A percentile compares a stretch with the other conserved stretches of the same genome.
Conservation (phyloP, 2,329 filamentous ascomycete species). For the Pseudopyricularia cyperi region DNA sequence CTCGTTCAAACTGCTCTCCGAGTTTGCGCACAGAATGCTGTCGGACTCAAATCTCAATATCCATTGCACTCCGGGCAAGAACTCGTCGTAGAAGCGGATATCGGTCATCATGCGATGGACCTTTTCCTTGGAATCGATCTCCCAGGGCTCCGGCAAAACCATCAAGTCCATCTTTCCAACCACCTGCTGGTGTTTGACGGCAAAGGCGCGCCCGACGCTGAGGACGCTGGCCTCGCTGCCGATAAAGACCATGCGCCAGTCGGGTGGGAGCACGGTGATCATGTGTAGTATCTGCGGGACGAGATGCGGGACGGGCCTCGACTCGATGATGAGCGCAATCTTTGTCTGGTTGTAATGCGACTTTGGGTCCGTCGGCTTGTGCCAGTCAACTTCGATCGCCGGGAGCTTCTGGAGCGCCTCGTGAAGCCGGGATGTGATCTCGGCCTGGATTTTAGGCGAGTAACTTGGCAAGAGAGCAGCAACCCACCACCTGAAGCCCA, state of each 20-base stretch:
- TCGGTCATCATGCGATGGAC: conserved; percentile 36
- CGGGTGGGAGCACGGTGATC: conserved; percentile 36
- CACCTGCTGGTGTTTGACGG: conserved; percentile 33
- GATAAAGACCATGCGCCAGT: conserved; percentile 42
- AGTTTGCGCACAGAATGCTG: conserved; percentile 42
- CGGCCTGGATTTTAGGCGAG: conserved; percentile 25
- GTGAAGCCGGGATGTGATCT: conserved; percentile 22
- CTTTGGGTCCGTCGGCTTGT: conserved; percentile 16
- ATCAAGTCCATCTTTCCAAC: conserved; percentile 38
- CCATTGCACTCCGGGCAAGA: conserved; percentile 37
- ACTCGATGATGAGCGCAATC: conserved; percentile 38
- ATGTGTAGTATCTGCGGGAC: conserved; percentile 37
- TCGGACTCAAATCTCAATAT: conserved; percentile 41
- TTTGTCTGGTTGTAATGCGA: conserved; percentile 32
- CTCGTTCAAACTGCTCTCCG: conserved; percentile 34
- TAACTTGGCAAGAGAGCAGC: conserved; percentile 29
- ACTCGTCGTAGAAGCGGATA: conserved; percentile 36
- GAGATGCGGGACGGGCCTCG: conserved; percentile 31
- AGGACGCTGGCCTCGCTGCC: conserved; percentile 33
- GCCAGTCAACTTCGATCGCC: conserved; percentile 26
- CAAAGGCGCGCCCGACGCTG: conserved; percentile 28
- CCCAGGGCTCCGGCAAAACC: conserved; percentile 33
- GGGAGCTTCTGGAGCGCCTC: conserved; percentile 26
- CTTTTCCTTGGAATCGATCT: conserved; percentile 31
- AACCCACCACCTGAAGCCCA: conserved; percentile 29